Percentiles rank a stretch among this genome's conserved stretches.
Evolutionary conservation across 2,329 filamentous ascomycete genomes (phyloP).

Genomic region (Akanthomyces dipterigenus): DNA sequence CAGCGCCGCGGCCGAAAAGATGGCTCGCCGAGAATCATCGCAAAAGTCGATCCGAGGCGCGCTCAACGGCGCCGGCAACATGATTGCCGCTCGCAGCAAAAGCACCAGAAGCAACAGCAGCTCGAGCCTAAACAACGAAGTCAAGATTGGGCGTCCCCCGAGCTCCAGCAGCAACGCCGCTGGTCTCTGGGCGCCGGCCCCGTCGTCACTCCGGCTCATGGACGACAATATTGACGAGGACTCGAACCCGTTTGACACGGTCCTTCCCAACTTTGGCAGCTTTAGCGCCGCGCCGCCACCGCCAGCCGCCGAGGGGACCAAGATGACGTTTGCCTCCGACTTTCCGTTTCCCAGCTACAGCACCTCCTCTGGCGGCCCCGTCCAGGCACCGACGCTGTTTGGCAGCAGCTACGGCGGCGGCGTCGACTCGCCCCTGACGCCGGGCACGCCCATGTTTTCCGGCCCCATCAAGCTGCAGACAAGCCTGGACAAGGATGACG

Average conservation of each 20-base stretch:
- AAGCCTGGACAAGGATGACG: constrained; percentile 23
- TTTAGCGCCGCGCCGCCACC: not conserved
- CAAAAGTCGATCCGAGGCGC: constrained; percentile 9
- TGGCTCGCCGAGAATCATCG: constrained; percentile 24
- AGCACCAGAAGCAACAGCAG: constrained; percentile 17
- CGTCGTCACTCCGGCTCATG: constrained; percentile 10
- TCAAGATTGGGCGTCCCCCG: not conserved
- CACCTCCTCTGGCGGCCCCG: not conserved
- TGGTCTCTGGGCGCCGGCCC: constrained; percentile 11
- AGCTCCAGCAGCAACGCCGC: constrained; percentile 16
- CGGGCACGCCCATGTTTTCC: constrained; percentile 21
- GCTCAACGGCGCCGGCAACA: constrained; percentile 11
- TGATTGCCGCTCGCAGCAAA: constrained; percentile 2
- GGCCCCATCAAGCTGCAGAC: constrained; percentile 31
- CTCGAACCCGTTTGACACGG: constrained; percentile 1
- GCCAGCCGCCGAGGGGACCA: not conserved
- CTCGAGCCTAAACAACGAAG: constrained; percentile 12
- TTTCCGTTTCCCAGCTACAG: constrained; percentile 1
- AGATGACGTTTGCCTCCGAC: not conserved
- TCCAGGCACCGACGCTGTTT: constrained; percentile 1
- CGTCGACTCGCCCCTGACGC: not conserved
- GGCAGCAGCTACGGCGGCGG: not conserved
- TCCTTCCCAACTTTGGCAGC: constrained; percentile 8
- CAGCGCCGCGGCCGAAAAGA: constrained; percentile 27
- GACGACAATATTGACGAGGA: constrained; percentile 1